Conservation (phyloP, 257 asterid genomes). For the Salvia miltiorrhiza region DNA sequence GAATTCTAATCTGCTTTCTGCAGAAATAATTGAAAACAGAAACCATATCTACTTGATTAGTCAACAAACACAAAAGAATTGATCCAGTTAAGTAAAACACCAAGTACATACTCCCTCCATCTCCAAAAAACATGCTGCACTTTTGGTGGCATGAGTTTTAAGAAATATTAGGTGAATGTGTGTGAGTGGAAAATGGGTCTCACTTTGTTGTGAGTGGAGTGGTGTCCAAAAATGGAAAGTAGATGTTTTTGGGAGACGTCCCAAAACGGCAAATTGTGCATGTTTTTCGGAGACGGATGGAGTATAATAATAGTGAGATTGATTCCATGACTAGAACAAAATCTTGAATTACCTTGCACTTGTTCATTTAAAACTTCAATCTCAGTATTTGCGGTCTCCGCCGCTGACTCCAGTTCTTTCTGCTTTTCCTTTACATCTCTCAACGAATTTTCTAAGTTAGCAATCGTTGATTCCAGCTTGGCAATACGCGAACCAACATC, state of each 20-base stretch:
- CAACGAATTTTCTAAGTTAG: slow-evolving; percentile 48
- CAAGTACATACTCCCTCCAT: too few species aligned
- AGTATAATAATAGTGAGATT: slow-evolving; percentile 2
- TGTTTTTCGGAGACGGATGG: too few species aligned
- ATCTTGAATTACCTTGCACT: slow-evolving; percentile 51
- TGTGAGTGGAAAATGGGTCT: too few species aligned
- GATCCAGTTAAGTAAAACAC: not conserved
- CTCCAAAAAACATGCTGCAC: too few species aligned
- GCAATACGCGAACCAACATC: slow-evolving; percentile 79
- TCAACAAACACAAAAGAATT: not conserved
- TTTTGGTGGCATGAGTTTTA: too few species aligned
- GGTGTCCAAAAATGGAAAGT: too few species aligned
- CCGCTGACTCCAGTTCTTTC: slow-evolving; percentile 54
- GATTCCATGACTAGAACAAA: not conserved
- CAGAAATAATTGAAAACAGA: not conserved
- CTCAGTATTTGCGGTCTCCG: slow-evolving; percentile 57
- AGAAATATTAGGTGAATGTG: too few species aligned
- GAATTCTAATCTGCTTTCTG: slow-evolving; percentile 8
- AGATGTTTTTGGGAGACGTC: too few species aligned
- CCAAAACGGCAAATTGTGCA: too few species aligned
- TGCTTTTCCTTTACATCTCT: slow-evolving; percentile 60
- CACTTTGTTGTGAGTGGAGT: too few species aligned
- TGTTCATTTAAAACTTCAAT: slow-evolving; percentile 57
- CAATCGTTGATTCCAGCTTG: slow-evolving; percentile 70
- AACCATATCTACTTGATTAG: not conserved